Conservation (phyloP, 2,329 filamentous ascomycete genomes). For the Chaetomiaceae sp. region DNA sequence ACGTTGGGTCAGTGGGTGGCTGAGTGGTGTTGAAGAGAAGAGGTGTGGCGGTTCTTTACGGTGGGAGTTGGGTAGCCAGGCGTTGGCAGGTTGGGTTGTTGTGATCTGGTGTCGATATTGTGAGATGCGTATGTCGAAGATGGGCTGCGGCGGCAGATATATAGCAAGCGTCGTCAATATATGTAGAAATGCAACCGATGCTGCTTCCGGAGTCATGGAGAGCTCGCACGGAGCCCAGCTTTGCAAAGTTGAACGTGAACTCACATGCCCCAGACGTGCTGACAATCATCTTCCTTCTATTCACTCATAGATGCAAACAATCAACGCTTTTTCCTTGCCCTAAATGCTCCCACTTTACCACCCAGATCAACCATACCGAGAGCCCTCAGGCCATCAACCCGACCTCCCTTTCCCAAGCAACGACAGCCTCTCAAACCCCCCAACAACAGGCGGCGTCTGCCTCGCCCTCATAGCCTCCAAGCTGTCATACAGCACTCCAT, state of each 20-base stretch:
- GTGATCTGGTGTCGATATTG: neutral
- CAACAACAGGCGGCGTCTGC: constrained; percentile 47
- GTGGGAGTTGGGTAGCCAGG: neutral
- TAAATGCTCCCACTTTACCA: neutral
- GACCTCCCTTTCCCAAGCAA: constrained; percentile 34
- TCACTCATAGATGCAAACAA: neutral
- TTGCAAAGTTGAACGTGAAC: too few species aligned
- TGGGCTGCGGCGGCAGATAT: too few species aligned
- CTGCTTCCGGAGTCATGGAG: too few species aligned
- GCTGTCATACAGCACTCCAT: constrained; percentile 50
- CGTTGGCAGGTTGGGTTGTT: too few species aligned
- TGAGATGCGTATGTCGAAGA: too few species aligned
- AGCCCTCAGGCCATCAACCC: neutral
- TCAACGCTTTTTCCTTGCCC: constrained; percentile 2
- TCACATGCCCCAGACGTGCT: too few species aligned
- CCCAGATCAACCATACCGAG: neutral
- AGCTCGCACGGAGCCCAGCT: too few species aligned
- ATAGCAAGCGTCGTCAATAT: too few species aligned
- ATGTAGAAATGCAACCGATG: too few species aligned
- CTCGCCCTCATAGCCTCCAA: constrained; percentile 43
- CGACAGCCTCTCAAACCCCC: constrained; percentile 45
- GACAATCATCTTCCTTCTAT: neutral
- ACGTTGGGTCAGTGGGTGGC: neutral
- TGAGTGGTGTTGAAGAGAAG: neutral
- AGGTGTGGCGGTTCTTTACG: neutral